Percentiles rank a stretch among this genome's conserved stretches.
These are phyloP conservation scores for Aspergillus caelatus DNA, from an alignment of 2,329 filamentous ascomycete species.

Conservation along the genomic window DNA sequence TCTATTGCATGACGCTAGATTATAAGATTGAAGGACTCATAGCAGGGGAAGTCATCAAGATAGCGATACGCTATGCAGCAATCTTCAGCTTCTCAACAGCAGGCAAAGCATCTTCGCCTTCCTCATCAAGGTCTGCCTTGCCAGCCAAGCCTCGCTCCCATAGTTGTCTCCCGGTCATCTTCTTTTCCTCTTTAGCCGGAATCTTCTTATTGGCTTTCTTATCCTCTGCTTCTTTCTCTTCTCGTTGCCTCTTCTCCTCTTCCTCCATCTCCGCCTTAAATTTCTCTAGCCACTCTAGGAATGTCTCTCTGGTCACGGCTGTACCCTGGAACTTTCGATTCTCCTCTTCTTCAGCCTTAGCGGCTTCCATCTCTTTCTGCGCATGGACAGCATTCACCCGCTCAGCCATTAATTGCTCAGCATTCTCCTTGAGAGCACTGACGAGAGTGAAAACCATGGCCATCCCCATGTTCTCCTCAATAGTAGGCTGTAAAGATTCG, in stretches of 20 bases:
- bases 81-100: constrained; percentile 73
- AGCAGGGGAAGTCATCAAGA: constrained; percentile 12
- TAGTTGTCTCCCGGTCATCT: constrained; percentile 72
- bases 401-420: constrained; percentile 80
- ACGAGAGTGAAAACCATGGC: constrained; percentile 95
- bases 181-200: constrained; percentile 66
- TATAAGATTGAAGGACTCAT: constrained; percentile 2
- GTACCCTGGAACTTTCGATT: constrained; percentile 96
- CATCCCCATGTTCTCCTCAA: constrained; percentile 94
- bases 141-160: constrained; percentile 74
- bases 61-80: constrained; percentile 48
- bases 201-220: constrained; percentile 82
- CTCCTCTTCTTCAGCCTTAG: constrained; percentile 78
- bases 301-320: constrained; percentile 82
- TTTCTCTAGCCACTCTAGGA: constrained; percentile 76
- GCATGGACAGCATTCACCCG: constrained; percentile 67
- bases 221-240: constrained; percentile 75
- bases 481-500: constrained; percentile 68
- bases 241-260: constrained; percentile 62
- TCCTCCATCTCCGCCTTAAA: constrained; percentile 85
- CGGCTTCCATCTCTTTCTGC: constrained; percentile 55
- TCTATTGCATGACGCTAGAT: constrained; percentile 5
- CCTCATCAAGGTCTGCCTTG: constrained; percentile 67
- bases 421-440: constrained; percentile 82
- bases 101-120: constrained; percentile 65